phyloP scores from a whole-genome alignment of 176 grass and related monocot species.

The Elymus sibiricus region DNA sequence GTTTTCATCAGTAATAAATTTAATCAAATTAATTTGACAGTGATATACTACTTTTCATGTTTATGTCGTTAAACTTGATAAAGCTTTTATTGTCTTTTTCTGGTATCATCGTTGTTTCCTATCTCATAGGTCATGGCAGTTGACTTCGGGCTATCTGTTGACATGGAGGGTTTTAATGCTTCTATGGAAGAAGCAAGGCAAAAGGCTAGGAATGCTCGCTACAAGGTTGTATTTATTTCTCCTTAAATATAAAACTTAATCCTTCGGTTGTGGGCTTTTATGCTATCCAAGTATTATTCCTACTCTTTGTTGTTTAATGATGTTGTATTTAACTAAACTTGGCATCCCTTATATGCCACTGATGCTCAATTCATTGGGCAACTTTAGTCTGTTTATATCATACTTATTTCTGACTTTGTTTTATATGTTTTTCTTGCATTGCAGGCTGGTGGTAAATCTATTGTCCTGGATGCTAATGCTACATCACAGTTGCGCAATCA shows the following conservation, averaged over 20 bases:
- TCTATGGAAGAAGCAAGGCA: conserved; percentile 94
- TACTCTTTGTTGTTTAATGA: neutral
- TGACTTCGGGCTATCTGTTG: conserved; percentile 73
- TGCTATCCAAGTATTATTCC: neutral
- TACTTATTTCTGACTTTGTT: neutral
- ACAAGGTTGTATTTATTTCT: conserved; percentile 49
- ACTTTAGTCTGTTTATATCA: neutral
- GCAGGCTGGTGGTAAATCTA: conserved; percentile 62
- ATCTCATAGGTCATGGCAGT: conserved; percentile 77
- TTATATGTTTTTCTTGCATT: conserved; percentile 28
- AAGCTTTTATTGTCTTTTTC: conserved; percentile 7
- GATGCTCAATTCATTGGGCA: neutral
- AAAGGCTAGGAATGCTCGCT: conserved; percentile 86
- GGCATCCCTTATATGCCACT: neutral
- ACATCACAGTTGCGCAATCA: conserved; percentile 62
- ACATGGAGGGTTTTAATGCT: conserved; percentile 78
- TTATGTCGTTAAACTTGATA: neutral
- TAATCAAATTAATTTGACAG: neutral
- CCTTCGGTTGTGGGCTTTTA: neutral
- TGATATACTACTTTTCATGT: neutral
- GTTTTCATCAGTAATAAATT: conserved; percentile 14
- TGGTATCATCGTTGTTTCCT: conserved; percentile 8
- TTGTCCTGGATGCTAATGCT: conserved; percentile 87
- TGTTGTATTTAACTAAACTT: neutral
- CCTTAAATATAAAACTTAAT: neutral